A percentile compares a stretch with the other conserved stretches of the same genome.
phyloP scores from a whole-genome alignment of 306 rosid genomes.

The Cucurbita moschata region DNA sequence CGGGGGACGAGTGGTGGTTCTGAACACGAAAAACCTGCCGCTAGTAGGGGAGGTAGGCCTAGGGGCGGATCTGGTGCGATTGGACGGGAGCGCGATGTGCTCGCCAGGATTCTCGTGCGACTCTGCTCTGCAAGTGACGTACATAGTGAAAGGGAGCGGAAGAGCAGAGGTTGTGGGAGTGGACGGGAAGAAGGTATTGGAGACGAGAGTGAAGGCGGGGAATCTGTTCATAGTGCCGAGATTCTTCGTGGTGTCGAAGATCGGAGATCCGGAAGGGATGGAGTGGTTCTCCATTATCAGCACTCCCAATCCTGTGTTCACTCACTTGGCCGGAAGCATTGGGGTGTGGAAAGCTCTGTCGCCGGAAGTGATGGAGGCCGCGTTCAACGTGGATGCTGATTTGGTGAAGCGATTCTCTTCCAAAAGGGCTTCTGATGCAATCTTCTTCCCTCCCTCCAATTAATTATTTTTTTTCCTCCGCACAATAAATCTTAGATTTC shows the following conservation, averaged over 20 bases:
- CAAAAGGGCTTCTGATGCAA: constrained; percentile 55
- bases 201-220: constrained; percentile 53
- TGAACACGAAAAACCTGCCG: constrained; percentile 69
- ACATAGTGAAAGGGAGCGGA: too few species aligned
- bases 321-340: constrained; percentile 5
- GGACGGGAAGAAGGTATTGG: constrained; percentile 53
- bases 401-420: constrained; percentile 54
- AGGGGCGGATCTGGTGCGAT: constrained; percentile 71
- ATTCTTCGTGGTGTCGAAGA: constrained; percentile 79
- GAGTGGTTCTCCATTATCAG: constrained; percentile 86
- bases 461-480: too few species aligned
- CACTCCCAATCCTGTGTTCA: constrained; percentile 46
- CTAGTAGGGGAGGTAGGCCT: constrained; percentile 69
- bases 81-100: constrained; percentile 67
- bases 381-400: constrained; percentile 55
- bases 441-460: constrained; percentile 73
- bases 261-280: constrained; percentile 67
- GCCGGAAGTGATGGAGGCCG: constrained; percentile 21
- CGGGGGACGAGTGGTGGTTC: constrained; percentile 69
- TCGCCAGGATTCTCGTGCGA: too few species aligned
- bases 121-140: too few species aligned
- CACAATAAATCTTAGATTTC: too few species aligned
- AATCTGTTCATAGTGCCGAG: constrained; percentile 82
- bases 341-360: constrained; percentile 61
- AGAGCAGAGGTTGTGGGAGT: constrained; percentile 37